These are phyloP conservation scores for Mycena crocata DNA, from an alignment of 768 basidiomycete species.

Conservation along the genomic window DNA sequence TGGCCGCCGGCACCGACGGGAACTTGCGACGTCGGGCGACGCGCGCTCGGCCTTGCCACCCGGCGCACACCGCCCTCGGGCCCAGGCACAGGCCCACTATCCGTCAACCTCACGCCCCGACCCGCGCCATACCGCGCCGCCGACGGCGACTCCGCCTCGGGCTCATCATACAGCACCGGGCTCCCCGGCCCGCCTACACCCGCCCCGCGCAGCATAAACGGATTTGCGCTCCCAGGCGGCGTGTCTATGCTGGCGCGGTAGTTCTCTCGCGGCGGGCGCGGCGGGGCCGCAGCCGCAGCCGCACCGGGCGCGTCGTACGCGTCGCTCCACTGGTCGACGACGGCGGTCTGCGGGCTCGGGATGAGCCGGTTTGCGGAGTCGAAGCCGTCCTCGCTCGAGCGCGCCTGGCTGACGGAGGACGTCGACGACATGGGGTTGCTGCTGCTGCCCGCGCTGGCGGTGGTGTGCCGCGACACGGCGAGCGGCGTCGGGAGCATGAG, in stretches of 20 bases:
- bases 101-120: no score
- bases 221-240: conserved; percentile 63
- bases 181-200: no score
- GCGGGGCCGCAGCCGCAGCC: conserved; percentile 19
- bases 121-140: conserved; percentile 46
- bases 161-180: conserved; percentile 54
- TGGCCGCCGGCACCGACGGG: conserved; percentile 40
- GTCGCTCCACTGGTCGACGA: no score
- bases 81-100: no score
- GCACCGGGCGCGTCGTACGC: no score
- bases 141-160: conserved; percentile 44
- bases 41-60: conserved; percentile 71
- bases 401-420: conserved; percentile 55
- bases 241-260: conserved; percentile 39
- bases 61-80: conserved; percentile 79
- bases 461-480: no score
- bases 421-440: conserved; percentile 61
- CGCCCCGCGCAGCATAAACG: conserved; percentile 59
- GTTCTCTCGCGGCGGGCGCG: conserved; percentile 14
- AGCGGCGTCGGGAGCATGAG: conserved; percentile 82
- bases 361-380: conserved; percentile 57
- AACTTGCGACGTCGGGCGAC: conserved; percentile 71
- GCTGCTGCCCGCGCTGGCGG: conserved; percentile 23
- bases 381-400: conserved; percentile 62
- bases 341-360: conserved; percentile 52